Evolutionary conservation across 371 early-diverging fungal genomes (phyloP).

Genomic region (Mucor indicus): DNA sequence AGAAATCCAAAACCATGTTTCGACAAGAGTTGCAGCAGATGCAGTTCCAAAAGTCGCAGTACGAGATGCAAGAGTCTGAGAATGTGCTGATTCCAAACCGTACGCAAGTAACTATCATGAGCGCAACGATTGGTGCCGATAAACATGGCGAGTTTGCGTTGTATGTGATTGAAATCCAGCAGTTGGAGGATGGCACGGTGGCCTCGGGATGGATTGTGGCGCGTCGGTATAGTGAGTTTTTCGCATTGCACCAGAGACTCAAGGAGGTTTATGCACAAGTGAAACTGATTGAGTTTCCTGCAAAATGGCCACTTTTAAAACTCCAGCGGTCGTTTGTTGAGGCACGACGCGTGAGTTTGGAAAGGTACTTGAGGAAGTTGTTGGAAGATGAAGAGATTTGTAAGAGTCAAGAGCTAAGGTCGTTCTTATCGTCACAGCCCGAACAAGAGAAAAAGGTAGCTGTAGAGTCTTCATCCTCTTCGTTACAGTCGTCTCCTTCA

Average conservation of each 20-base stretch:
- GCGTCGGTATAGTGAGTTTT: slow-evolving; percentile 81
- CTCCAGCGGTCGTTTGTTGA: slow-evolving; percentile 69
- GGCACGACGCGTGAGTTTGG: slow-evolving; percentile 62
- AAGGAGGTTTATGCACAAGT: slow-evolving; percentile 56
- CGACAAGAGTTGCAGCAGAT: slow-evolving; percentile 60
- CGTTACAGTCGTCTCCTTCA: slow-evolving; percentile 15
- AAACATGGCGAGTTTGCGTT: slow-evolving; percentile 65
- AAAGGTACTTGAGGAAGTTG: slow-evolving; percentile 69
- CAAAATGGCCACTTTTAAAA: slow-evolving; percentile 59
- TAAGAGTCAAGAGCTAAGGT: slow-evolving; percentile 51
- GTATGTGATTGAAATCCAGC: slow-evolving; percentile 80
- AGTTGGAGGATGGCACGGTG: slow-evolving; percentile 53
- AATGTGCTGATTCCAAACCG: slow-evolving; percentile 67
- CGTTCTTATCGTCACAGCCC: slow-evolving; percentile 60
- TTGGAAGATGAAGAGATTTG: slow-evolving; percentile 54
- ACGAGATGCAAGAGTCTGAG: slow-evolving; percentile 63
- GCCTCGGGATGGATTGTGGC: slow-evolving; percentile 78
- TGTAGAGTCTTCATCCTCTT: neutral
- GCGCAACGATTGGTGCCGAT: slow-evolving; percentile 54
- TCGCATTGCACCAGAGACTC: slow-evolving; percentile 69
- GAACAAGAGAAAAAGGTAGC: neutral
- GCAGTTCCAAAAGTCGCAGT: slow-evolving; percentile 65
- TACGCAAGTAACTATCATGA: slow-evolving; percentile 57
- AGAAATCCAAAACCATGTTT: slow-evolving; percentile 56
- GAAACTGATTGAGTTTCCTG: slow-evolving; percentile 69